Percentiles rank a stretch among this genome's conserved stretches.
phyloP scores from a whole-genome alignment of 768 basidiomycete genomes.

The Mycena albidolilacea region DNA sequence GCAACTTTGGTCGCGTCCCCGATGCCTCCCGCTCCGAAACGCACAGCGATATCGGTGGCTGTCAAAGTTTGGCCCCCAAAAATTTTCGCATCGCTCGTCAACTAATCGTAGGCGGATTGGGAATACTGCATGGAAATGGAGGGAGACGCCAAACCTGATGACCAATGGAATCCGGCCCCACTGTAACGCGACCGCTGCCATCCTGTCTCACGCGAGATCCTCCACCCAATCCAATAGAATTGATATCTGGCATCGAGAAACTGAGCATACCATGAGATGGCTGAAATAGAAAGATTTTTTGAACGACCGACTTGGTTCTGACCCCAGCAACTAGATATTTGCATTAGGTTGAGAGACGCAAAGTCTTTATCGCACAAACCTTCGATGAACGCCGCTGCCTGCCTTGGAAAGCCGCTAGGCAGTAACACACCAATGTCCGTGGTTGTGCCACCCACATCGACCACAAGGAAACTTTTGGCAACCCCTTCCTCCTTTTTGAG shows the following conservation, averaged over 20 bases:
- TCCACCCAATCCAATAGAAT: constrained; percentile 75
- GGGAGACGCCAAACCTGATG: constrained; percentile 49
- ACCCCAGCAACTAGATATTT: constrained; percentile 64
- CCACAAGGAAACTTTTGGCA: constrained; percentile 60
- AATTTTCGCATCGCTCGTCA: constrained; percentile 61
- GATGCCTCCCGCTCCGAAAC: constrained; percentile 35
- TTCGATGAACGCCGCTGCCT: constrained; percentile 74
- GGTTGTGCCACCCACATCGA: constrained; percentile 78
- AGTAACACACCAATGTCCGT: constrained; percentile 76
- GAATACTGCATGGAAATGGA: constrained; percentile 43
- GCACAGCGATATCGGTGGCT: constrained; percentile 73
- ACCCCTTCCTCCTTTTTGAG: constrained; percentile 33
- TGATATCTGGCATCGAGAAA: constrained; percentile 72
- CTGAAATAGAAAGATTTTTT: background rate
- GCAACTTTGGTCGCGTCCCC: constrained; percentile 39
- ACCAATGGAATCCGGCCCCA: constrained; percentile 79
- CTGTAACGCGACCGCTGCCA: constrained; percentile 56
- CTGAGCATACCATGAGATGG: constrained; percentile 23
- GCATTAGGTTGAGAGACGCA: background rate
- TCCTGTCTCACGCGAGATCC: constrained; percentile 66
- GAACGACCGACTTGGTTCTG: constrained; percentile 64
- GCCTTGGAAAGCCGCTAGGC: constrained; percentile 72
- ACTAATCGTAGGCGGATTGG: constrained; percentile 29
- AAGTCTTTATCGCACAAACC: constrained; percentile 32
- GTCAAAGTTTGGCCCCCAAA: constrained; percentile 73